Evolutionary conservation across 768 basidiomycete species (phyloP), one percentile per base, ranked within the genome.

Genomic region (Roridomyces roridus): DNA sequence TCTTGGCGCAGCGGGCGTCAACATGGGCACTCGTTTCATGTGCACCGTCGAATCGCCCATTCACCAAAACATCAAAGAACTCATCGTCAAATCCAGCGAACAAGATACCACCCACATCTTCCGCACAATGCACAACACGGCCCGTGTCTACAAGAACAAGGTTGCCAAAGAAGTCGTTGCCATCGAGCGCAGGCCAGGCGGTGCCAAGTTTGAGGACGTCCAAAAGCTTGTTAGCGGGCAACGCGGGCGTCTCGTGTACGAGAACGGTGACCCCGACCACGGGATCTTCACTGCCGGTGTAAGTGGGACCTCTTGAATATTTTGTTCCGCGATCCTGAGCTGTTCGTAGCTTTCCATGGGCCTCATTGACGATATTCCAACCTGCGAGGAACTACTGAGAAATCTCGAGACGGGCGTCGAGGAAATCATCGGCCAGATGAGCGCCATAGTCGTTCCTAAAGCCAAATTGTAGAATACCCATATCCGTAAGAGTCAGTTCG

Each of bases 11-110:
- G 79, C 80, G 87, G 95, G 94, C 40, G 80, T 90, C 12, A 96
- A 95, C 67, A 92, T 94, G 89, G 95, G 81, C 78, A 95, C 94
- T 9, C 85, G 94, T 6, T 96, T 97, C 77, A 89, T 96, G 92
- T 91, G 90, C 70, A 96, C 94, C 1, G 84, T 87, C 11, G 94
- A 97, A 71, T 85, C 91, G 51, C 87, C 91, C 14, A 92, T 95
- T 51, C 95, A 96, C 70, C 82, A 89, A 57, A 89, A 86, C 59
- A 92, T 98, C 80, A 97, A 98, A 70, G 81, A 94, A 49, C 90
- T 85, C 71, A 96, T 97, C 43, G 88, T 97, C 31, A 78, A 83
- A 14, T 88, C 93, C 12, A 86, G 82, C 0, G 96, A 97, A 70
- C 81, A 82, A 51, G 92, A 94, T 69, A 94, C 94, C 0, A 69